Base-by-base conservation (phyloP, 495 filamentous ascomycete species). In the Saxophila tyrrhenica region DNA sequence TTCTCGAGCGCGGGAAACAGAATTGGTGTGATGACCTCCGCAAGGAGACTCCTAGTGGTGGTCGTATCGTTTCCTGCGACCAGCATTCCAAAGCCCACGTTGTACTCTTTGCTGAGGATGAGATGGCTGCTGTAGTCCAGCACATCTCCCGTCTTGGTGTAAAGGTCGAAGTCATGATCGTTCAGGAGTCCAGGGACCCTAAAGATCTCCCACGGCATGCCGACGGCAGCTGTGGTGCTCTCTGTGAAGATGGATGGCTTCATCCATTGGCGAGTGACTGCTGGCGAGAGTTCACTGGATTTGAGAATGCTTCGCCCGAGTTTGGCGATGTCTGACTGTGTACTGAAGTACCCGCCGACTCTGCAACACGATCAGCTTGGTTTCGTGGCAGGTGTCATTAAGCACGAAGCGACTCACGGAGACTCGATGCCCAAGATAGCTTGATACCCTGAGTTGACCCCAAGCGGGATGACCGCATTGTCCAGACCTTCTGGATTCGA, bases 161-260 rank as follows among this genome's bases (percentile, higher is more conserved):
- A 67, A 1, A 63, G 13, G 23, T 67, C 62, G 19, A 60, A 32
- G 23, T 56, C 62, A 11, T 65, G 65, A n/a, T 58, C 63, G 10
- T 62, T 52, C 29, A 35, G 7, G 2, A 65, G 63, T 46, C 54
- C 42, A 8, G 59, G 53, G 17, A 44, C 54, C 19, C 63, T 62
- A 35, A 64, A 66, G 41, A 75, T 74, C 45, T 73, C 71, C 73
- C 73, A 74, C 0, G 73, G 72, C 25, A 50, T 54, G 16, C 64
- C 64, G 25, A 66, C 46, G 10, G 39, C 41, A 16, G 38, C 39
- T 19, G 25, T 21, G 3, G 60, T n/a, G 17, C 49, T 49, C 16
- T 56, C 52, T 1, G 58, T 59, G 51, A 52, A 54, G n/a, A 48
- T 46, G 3, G 59, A 51, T 13, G 64, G 64, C 25, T 64, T 64